Evolutionary conservation across 2,329 filamentous ascomycete genomes (phyloP).

Genomic region (Podosphaera leucotricha): DNA sequence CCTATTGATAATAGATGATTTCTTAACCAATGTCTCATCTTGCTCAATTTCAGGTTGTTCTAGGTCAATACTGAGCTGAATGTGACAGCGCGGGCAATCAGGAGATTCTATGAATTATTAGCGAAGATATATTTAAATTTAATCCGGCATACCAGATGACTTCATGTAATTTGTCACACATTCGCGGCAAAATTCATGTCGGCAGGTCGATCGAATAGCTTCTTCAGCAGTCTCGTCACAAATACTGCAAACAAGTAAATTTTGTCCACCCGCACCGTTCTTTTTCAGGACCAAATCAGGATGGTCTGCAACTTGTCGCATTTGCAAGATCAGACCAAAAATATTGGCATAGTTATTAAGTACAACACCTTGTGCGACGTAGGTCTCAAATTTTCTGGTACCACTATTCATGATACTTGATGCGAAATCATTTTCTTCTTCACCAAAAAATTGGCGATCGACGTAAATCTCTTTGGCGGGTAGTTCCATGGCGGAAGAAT

Average conservation of each 20-base stretch:
- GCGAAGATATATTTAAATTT: not conserved
- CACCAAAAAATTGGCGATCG: constrained; percentile 87
- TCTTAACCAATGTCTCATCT: constrained; percentile 67
- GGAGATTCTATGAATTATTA: constrained; percentile 22
- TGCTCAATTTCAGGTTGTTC: constrained; percentile 92
- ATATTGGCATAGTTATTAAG: constrained; percentile 98
- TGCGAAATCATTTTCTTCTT: constrained; percentile 89
- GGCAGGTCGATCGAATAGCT: constrained; percentile 74
- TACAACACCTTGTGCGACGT: constrained; percentile 80
- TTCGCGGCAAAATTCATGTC: constrained; percentile 72
- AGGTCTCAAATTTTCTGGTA: constrained; percentile 77
- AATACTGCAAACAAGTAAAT: constrained; percentile 75
- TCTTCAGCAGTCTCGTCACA: constrained; percentile 95
- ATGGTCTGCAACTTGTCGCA: constrained; percentile 94
- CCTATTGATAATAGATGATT: constrained; percentile 91
- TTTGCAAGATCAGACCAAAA: constrained; percentile 96
- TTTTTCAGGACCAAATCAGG: constrained; percentile 87
- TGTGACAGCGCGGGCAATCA: constrained; percentile 81
- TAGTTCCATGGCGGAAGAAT: constrained; percentile 86
- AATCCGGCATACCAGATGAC: constrained; percentile 38
- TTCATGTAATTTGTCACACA: constrained; percentile 62
- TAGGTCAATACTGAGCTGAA: constrained; percentile 68
- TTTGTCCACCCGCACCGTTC: constrained; percentile 63
- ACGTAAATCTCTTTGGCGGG: constrained; percentile 85
- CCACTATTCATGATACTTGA: constrained; percentile 87